A percentile compares a stretch with the other conserved stretches of the same genome.
Conservation (phyloP, 495 filamentous ascomycete genomes). For the Aspergillus egyptiacus region DNA sequence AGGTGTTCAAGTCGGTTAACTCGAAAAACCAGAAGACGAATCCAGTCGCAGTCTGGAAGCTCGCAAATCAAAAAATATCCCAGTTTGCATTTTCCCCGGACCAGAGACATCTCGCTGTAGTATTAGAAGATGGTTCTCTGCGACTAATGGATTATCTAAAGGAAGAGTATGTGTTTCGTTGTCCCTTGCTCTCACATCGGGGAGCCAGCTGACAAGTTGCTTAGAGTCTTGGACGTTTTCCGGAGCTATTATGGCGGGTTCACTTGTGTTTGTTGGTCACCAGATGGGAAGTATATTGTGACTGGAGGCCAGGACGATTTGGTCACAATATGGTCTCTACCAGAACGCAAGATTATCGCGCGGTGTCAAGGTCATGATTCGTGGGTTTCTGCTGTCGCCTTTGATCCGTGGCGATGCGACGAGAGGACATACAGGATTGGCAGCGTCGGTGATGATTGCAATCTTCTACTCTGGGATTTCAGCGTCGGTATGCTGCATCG, state of each 20-base stretch:
- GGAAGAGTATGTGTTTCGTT: constrained; percentile 61
- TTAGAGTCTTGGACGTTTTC: constrained; percentile 75
- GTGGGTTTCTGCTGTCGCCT: constrained; percentile 89
- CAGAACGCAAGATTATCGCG: constrained; percentile 78
- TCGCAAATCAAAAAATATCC: constrained; percentile 83
- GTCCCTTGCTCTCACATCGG: background rate
- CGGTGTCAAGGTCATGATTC: constrained; percentile 91
- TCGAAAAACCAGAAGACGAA: constrained; percentile 92
- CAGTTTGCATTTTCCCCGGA: constrained; percentile 88
- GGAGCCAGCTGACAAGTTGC: constrained; percentile 12
- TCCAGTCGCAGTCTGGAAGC: constrained; percentile 83
- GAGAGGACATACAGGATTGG: constrained; percentile 91
- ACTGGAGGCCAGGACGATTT: constrained; percentile 96
- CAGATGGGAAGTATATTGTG: constrained; percentile 91
- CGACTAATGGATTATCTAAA: constrained; percentile 86
- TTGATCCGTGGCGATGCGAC: constrained; percentile 95
- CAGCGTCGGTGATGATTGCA: constrained; percentile 89
- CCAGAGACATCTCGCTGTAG: constrained; percentile 77
- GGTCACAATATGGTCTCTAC: constrained; percentile 86
- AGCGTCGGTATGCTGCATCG: constrained; percentile 92
- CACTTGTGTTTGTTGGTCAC: constrained; percentile 92
- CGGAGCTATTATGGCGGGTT: constrained; percentile 89
- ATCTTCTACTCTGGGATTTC: constrained; percentile 93
- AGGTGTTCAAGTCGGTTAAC: constrained; percentile 79
- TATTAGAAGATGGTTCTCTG: constrained; percentile 85